These are phyloP conservation scores for Eimeria praecox DNA, from an alignment of 169 alveolate species.

Conservation along the genomic window DNA sequence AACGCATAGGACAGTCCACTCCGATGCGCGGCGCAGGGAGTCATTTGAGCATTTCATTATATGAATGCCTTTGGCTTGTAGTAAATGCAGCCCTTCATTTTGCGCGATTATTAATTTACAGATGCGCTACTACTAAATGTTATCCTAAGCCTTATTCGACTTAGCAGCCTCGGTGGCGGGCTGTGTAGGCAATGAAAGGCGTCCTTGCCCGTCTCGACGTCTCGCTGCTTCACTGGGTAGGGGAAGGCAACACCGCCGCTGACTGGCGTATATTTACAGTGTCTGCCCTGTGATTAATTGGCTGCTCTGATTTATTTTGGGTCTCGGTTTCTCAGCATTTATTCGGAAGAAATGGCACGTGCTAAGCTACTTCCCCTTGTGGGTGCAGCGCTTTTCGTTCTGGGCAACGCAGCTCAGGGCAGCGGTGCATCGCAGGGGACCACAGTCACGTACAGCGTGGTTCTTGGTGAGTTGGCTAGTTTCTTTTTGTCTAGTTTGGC, in stretches of 20 bases:
- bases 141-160: neutral
- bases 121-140: neutral
- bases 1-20: neutral
- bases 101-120: neutral
- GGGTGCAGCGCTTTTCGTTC: neutral
- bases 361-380: neutral
- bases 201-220: neutral
- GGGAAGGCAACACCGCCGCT: neutral
- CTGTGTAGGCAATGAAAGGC: neutral
- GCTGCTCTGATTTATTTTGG: neutral
- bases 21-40: neutral
- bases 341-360: neutral
- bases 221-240: neutral
- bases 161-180: neutral
- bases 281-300: neutral
- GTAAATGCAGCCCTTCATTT: neutral
- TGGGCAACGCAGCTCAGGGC: conserved; percentile 13
- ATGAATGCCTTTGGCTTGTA: neutral
- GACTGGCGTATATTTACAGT: neutral
- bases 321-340: neutral
- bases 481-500: neutral
- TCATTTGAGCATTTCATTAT: neutral
- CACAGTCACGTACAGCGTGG: neutral
- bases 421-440: neutral
- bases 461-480: neutral